Percentiles rank a stretch among this genome's conserved stretches.
phyloP scores from a whole-genome alignment of 2,329 filamentous ascomycete genomes.

The Colletotrichum echinochloae region DNA sequence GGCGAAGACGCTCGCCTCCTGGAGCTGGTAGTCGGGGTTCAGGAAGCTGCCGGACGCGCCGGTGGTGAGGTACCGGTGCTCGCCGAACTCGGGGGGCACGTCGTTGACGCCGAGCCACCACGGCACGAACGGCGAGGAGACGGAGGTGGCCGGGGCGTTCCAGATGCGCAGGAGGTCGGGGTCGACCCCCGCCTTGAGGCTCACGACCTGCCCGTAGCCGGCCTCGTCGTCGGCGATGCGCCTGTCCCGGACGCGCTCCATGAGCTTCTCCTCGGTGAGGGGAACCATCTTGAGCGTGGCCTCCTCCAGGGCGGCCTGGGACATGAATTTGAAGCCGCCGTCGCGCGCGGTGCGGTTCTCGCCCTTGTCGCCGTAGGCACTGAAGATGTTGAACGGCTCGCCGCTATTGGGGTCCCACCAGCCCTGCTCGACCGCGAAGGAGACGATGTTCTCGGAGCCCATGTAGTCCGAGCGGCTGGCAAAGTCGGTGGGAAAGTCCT shows the following conservation, averaged over 20 bases:
- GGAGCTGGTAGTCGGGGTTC: slow-evolving; percentile 45
- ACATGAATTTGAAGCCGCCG: slow-evolving; percentile 49
- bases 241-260: slow-evolving; percentile 49
- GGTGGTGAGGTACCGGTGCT: slow-evolving; percentile 47
- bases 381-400: slow-evolving; percentile 46
- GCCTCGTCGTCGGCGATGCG: slow-evolving; percentile 47
- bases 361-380: slow-evolving; percentile 44
- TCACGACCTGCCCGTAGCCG: slow-evolving; percentile 47
- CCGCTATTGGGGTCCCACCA: slow-evolving; percentile 45
- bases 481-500: slow-evolving; percentile 45
- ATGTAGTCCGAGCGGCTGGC: slow-evolving; percentile 43
- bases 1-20: slow-evolving; percentile 46
- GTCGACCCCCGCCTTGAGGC: slow-evolving; percentile 41
- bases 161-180: slow-evolving; percentile 45
- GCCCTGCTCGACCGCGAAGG: slow-evolving; percentile 45
- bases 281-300: slow-evolving; percentile 56
- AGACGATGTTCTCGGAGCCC: slow-evolving; percentile 46
- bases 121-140: slow-evolving; percentile 46
- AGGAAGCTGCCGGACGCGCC: slow-evolving; percentile 46
- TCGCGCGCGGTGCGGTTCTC: slow-evolving; percentile 43
- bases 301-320: slow-evolving; percentile 44
- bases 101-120: slow-evolving; percentile 46
- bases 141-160: slow-evolving; percentile 45
- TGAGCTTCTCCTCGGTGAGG: slow-evolving; percentile 61
- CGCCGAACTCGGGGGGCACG: slow-evolving; percentile 45